A percentile compares a stretch with the other conserved stretches of the same genome.
Conservation (phyloP, 2,329 filamentous ascomycete species). For the Beauveria sp. region DNA sequence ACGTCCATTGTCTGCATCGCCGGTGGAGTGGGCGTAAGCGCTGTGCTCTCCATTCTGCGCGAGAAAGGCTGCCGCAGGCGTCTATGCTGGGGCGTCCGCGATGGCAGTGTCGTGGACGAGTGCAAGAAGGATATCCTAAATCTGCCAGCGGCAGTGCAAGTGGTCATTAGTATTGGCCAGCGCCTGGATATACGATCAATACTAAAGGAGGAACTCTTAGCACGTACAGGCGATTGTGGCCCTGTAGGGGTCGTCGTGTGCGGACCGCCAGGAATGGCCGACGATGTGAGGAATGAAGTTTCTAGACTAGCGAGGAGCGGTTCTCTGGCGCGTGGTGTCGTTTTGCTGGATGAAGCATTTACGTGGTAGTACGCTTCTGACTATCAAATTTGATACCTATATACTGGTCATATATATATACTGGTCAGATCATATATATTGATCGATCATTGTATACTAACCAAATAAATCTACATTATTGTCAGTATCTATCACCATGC, state of each 20-base stretch:
- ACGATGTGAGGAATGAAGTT: slow-evolving; percentile 20
- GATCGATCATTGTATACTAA: neutral
- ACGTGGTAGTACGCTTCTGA: slow-evolving; percentile 16
- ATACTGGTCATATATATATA: neutral
- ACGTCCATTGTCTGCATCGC: slow-evolving; percentile 22
- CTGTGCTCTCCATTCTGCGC: slow-evolving; percentile 21
- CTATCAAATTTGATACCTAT: neutral
- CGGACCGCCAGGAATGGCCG: slow-evolving; percentile 23
- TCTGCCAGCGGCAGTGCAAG: slow-evolving; percentile 14
- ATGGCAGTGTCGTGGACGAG: slow-evolving; percentile 14
- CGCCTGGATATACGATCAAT: slow-evolving; percentile 18
- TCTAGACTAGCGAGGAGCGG: slow-evolving; percentile 16
- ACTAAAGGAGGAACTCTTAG: slow-evolving; percentile 16
- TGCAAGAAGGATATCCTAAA: slow-evolving; percentile 13
- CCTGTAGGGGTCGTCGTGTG: slow-evolving; percentile 21
- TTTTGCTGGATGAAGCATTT: slow-evolving; percentile 22
- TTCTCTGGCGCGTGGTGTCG: slow-evolving; percentile 15
- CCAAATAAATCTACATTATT: no score
- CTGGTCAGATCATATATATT: neutral
- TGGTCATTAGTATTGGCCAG: slow-evolving; percentile 18
- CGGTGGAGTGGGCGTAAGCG: slow-evolving; percentile 26
- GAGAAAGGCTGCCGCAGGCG: slow-evolving; percentile 12
- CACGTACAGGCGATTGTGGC: slow-evolving; percentile 13
- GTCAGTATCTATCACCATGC: neutral
- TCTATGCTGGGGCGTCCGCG: slow-evolving; percentile 22